Base-by-base conservation (phyloP, 495 filamentous ascomycete genomes). In the Aspergillus sclerotiicarbonarius region DNA sequence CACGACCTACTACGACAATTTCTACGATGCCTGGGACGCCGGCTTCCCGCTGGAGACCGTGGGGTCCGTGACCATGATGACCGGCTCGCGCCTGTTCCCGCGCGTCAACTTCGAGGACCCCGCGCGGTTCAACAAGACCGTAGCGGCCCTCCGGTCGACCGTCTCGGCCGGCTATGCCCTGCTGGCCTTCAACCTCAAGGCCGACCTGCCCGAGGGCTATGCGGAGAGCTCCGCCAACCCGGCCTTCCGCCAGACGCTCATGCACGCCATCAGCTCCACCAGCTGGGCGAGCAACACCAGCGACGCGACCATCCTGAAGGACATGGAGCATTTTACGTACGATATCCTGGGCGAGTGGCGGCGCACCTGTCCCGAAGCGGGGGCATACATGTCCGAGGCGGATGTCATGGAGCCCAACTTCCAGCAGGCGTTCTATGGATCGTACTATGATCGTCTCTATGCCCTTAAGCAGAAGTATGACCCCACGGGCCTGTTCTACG, bases 391-490 rank as follows among this genome's bases (percentile, higher is more conserved):
- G 67, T 65, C 64, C 33, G 73, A 76, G 64, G 62, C 70, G 25
- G 82, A 88, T 65, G 67, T 82, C n/a, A 71, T 80, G 49, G 84
- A 89, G 67, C 85, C 86, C 0, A 65, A 85, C 50, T 89, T 82
- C 71, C 80, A 85, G 51, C 72, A 79, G 62, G 77, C 81, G 0
- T 90, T 87, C 69, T 90, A 80, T 46, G 87, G 84, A 0, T 53
- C 43, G n/a, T 72, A 82, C 41, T 88, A 88, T 61, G 62, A 57
- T 1, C 69, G 77, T 9, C 66, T 87, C 53, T 67, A 76, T 6
- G 48, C 64, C 46, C 58, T 86, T 32, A 86, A 87, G 77, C 66
- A 76, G 58, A 66, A 71, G 45, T 78, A 74, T 54, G 85, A 88
- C 65, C 85, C 84, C 4, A 70, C 63, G 25, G 72, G 71, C 1